Conservation (phyloP, 164 flowering plant genomes). For the Umbilicus rupestris region DNA sequence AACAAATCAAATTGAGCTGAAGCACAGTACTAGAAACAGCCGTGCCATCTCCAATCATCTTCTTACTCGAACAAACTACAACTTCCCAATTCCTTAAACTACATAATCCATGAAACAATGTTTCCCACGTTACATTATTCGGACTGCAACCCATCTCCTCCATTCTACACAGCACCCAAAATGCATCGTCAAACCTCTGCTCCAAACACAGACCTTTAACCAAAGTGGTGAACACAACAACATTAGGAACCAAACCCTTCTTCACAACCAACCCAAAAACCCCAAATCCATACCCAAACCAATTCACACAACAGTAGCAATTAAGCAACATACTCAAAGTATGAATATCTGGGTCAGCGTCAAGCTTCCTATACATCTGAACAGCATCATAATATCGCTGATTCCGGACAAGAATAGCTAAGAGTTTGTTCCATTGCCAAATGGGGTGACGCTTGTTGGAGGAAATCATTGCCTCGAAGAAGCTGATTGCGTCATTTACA, state of each 20-base stretch:
- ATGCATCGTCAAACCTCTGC: background rate
- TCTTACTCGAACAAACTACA: background rate
- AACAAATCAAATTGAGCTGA: background rate
- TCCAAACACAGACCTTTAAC: background rate
- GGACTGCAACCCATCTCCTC: background rate
- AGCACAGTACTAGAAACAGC: background rate
- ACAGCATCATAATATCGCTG: background rate
- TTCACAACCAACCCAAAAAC: background rate
- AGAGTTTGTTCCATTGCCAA: background rate
- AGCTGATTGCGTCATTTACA: background rate
- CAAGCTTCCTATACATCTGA: background rate
- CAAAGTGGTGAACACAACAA: background rate
- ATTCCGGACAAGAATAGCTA: background rate
- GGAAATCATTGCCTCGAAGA: background rate
- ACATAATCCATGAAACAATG: background rate
- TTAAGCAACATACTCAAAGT: background rate
- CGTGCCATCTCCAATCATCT: background rate
- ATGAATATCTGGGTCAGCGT: background rate
- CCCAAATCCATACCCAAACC: background rate
- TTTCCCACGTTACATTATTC: background rate
- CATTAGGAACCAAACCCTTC: conserved; percentile 1
- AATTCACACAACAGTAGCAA: background rate
- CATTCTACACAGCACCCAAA: background rate
- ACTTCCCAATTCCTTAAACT: background rate
- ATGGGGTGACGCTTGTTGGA: background rate